Conservation (phyloP, 1,139 yeast genomes). For the Pichia sp. region DNA sequence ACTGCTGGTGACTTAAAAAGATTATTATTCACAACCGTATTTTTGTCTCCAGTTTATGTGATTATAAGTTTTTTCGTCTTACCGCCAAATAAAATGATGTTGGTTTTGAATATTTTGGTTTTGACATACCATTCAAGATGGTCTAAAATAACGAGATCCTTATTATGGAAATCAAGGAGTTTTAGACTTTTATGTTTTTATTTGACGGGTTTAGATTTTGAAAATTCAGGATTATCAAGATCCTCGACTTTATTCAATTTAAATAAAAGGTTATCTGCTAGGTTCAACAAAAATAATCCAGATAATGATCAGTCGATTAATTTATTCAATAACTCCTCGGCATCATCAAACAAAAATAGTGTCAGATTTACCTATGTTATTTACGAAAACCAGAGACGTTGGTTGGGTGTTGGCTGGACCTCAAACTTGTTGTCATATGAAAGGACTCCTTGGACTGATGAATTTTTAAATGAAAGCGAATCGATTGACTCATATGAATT, state of each 20-base stretch:
- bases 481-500: constrained; percentile 69
- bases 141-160: constrained; percentile 69
- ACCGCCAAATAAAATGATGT: constrained; percentile 60
- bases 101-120: constrained; percentile 52
- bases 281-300: constrained; percentile 4
- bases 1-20: constrained; percentile 75
- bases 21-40: constrained; percentile 71
- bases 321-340: constrained; percentile 4
- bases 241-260: constrained; percentile 25
- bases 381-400: constrained; percentile 93
- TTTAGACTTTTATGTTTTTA: constrained; percentile 69
- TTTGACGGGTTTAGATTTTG: constrained; percentile 80
- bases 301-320: background rate
- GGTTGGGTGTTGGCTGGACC: constrained; percentile 99
- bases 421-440: constrained; percentile 84
- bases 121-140: constrained; percentile 83
- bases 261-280: constrained; percentile 27
- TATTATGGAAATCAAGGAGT: constrained; percentile 74
- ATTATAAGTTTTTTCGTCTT: constrained; percentile 57
- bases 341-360: constrained; percentile 31
- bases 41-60: constrained; percentile 78
- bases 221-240: constrained; percentile 34
- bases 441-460: constrained; percentile 96
- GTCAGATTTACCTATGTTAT: constrained; percentile 85
- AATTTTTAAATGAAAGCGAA: constrained; percentile 78